A percentile compares a stretch with the other conserved stretches of the same genome.
Conservation (phyloP, 371 early-diverging fungal species). For the Synchytrium microbalum region DNA sequence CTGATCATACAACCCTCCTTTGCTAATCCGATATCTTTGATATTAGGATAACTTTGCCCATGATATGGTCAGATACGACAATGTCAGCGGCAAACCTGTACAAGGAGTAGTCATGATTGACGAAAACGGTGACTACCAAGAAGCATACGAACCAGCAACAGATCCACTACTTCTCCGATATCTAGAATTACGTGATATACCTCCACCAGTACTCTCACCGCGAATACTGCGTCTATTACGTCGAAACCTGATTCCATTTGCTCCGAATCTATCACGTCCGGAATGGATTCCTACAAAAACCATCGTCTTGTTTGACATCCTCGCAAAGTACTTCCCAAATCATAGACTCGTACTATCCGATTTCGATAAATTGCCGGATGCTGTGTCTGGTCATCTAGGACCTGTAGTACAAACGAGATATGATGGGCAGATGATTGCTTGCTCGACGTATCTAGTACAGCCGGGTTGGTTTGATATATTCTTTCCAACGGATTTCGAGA, state of each 20-base stretch:
- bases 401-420: constrained; percentile 94
- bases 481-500: constrained; percentile 93
- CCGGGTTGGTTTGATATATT: constrained; percentile 98
- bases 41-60: constrained; percentile 87
- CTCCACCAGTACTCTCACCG: constrained; percentile 17
- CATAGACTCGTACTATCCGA: constrained; percentile 87
- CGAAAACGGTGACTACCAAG: constrained; percentile 72
- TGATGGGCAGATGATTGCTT: constrained; percentile 82
- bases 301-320: constrained; percentile 56
- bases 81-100: constrained; percentile 55
- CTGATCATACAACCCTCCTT: not conserved
- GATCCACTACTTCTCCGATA: constrained; percentile 71
- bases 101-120: constrained; percentile 79
- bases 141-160: constrained; percentile 69
- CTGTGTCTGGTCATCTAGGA: constrained; percentile 70
- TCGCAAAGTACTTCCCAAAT: constrained; percentile 72
- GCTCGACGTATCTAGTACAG: constrained; percentile 87
- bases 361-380: constrained; percentile 73
- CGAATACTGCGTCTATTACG: constrained; percentile 31
- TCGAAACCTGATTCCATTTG: constrained; percentile 61
- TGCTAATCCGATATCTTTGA: constrained; percentile 5
- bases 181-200: constrained; percentile 47
- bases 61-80: constrained; percentile 83
- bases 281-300: constrained; percentile 89
- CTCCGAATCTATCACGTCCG: constrained; percentile 70